These are phyloP conservation scores for Dactylellina cionopaga DNA, from an alignment of 2,329 filamentous ascomycete species.

Conservation along the genomic window DNA sequence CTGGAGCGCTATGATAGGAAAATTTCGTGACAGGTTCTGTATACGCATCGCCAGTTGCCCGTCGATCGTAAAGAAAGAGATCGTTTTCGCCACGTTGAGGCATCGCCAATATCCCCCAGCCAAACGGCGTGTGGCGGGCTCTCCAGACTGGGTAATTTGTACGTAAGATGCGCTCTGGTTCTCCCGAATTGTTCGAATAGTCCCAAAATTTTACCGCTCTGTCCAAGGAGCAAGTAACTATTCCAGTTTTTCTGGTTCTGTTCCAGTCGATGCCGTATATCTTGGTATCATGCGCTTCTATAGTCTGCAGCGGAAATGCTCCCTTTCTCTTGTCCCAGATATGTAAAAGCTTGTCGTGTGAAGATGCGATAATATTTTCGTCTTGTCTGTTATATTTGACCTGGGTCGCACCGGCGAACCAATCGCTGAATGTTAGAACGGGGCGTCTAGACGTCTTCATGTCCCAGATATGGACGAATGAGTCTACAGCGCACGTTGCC, in stretches of 20 bases:
- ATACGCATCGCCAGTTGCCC: constrained; percentile 62
- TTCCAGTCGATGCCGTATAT: constrained; percentile 98
- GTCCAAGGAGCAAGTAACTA: constrained; percentile 90
- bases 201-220: constrained; percentile 96
- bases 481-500: constrained; percentile 90
- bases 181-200: constrained; percentile 70
- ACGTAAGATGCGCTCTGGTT: constrained; percentile 79
- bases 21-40: constrained; percentile 69
- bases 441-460: constrained; percentile 74
- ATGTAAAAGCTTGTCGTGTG: constrained; percentile 85
- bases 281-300: constrained; percentile 88
- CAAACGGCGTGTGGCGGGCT: constrained; percentile 90
- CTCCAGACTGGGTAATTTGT: constrained; percentile 91
- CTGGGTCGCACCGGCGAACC: constrained; percentile 91
- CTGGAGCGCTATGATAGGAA: constrained; percentile 73
- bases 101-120: constrained; percentile 86
- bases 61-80: constrained; percentile 81
- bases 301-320: constrained; percentile 80
- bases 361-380: constrained; percentile 85
- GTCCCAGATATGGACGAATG: constrained; percentile 93
- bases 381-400: constrained; percentile 94
- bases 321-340: constrained; percentile 90
- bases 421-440: constrained; percentile 85
- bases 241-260: constrained; percentile 74
- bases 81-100: constrained; percentile 87